Evolutionary conservation across 148 eudicot genomes (phyloP), one percentile per base, ranked within the genome.

Genomic region (Rhododendron kiyosumense): DNA sequence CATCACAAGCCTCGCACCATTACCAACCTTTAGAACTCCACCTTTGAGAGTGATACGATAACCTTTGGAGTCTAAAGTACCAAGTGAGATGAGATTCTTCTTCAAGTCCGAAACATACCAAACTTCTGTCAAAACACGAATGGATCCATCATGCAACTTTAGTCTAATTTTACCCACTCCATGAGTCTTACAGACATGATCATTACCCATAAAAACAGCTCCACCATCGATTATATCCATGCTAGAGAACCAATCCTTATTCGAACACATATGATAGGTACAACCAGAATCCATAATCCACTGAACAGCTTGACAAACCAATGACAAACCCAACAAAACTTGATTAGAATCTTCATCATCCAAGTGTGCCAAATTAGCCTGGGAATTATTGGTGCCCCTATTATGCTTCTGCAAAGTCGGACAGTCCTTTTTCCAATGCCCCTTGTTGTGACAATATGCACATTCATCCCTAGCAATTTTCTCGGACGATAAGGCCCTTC

Each of bases 71-170:
- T 84, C 18, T 71, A 76, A 57, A 22, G 69, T 20, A 5, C 67
- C 73, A 18, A 84, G 22, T 13, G 81, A 84, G 10, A 76, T 84
- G n/a, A 84, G 86, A 51, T 75, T 84, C 18, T 74, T 51, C 81
- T 84, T 76, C 26, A 84, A 32, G n/a, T 46, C 48, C 0, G 32
- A 73, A 28, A 84, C 69, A 84, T 84, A 78, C 9, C 49, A 0
- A n/a, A 84, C 61, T 6, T 84, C 34, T 41, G 43, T 24, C n/a
- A 73, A 30, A 43, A 54, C 32, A 22, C 13, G 36, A 18, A 76
- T 0, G 0, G 26, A n/a, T 17, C 81, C 86, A 71, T 84, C 71
- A 75, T 46, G 69, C 67, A 75, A 48, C 48, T 84, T 84, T 22
- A 84, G 10, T 46, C 52, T 17, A 17, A 84, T 51, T 9, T 32